Conservation (phyloP, 768 basidiomycete genomes). For the Boletus subcaerulescens region DNA sequence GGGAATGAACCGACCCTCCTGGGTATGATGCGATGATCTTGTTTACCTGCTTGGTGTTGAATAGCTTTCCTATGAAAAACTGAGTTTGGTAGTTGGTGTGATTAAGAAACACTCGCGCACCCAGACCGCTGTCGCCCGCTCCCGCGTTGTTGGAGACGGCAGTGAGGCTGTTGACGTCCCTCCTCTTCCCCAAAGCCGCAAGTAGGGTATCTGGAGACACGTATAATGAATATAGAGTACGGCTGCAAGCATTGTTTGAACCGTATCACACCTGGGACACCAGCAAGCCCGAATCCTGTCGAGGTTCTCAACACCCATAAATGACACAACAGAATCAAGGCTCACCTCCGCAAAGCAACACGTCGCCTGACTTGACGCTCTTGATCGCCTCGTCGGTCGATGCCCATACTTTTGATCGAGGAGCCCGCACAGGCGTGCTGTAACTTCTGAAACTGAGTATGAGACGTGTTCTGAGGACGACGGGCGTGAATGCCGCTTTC, state of each 20-base stretch:
- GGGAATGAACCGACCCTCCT: conserved; percentile 55
- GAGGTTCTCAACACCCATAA: neutral
- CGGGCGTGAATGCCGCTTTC: conserved; percentile 13
- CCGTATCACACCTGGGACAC: conserved; percentile 67
- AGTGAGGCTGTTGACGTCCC: conserved; percentile 70
- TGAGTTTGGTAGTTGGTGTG: neutral
- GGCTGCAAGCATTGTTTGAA: neutral
- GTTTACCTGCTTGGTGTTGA: conserved; percentile 70
- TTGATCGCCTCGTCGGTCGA: conserved; percentile 81
- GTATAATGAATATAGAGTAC: neutral
- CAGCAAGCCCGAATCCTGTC: conserved; percentile 84
- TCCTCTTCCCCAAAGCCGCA: conserved; percentile 67
- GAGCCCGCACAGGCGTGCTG: conserved; percentile 24
- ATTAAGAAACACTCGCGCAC: conserved; percentile 32
- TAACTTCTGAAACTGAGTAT: conserved; percentile 21
- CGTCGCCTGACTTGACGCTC: conserved; percentile 77
- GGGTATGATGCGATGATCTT: conserved; percentile 91
- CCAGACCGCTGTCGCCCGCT: conserved; percentile 64
- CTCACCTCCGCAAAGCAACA: conserved; percentile 80
- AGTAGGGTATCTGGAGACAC: conserved; percentile 69
- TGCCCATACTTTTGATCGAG: conserved; percentile 68
- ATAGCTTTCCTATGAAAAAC: conserved; percentile 55
- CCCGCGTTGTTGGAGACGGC: conserved; percentile 92
- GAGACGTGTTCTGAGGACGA: conserved; percentile 18
- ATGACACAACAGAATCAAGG: neutral